Evolutionary conservation across 2,329 filamentous ascomycete species (phyloP).

Genomic region (Ciborinia camelliae): DNA sequence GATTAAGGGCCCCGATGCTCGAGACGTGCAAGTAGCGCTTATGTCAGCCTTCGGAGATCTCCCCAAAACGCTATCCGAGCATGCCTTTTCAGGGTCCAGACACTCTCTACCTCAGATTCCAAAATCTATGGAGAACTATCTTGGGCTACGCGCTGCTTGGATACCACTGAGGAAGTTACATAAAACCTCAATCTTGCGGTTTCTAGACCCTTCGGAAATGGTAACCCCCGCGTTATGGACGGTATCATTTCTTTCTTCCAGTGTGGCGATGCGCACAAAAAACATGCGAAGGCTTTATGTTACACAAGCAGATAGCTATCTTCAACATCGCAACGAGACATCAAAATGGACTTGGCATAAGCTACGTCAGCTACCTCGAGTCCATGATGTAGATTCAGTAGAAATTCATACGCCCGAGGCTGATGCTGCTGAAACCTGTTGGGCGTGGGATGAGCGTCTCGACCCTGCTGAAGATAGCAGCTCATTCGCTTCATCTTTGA

Average conservation of each 20-base stretch:
- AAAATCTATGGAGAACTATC: constrained; percentile 27
- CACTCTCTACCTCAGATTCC: constrained; percentile 28
- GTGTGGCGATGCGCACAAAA: constrained; percentile 68
- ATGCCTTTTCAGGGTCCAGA: constrained; percentile 26
- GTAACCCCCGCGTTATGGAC: constrained; percentile 69
- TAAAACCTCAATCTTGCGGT: constrained; percentile 68
- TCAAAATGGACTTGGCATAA: constrained; percentile 68
- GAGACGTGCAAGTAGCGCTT: constrained; percentile 64
- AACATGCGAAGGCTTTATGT: constrained; percentile 64
- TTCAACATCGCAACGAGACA: constrained; percentile 52
- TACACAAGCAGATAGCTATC: constrained; percentile 71
- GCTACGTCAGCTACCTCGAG: constrained; percentile 59
- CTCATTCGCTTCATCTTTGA: constrained; percentile 43
- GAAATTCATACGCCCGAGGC: constrained; percentile 53
- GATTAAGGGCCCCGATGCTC: constrained; percentile 60
- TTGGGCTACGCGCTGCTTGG: constrained; percentile 63
- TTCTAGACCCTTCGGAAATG: constrained; percentile 69
- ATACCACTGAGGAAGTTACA: constrained; percentile 75
- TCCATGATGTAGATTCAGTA: constrained; percentile 48
- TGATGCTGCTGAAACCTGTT: constrained; percentile 62
- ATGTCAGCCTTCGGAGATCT: constrained; percentile 58
- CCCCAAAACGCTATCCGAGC: constrained; percentile 40
- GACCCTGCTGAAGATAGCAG: neutral
- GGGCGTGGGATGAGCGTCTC: constrained; percentile 55
- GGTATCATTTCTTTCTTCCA: constrained; percentile 64